Conservation (phyloP, 805 yeast genomes). For the Yarrowia divulgata region DNA sequence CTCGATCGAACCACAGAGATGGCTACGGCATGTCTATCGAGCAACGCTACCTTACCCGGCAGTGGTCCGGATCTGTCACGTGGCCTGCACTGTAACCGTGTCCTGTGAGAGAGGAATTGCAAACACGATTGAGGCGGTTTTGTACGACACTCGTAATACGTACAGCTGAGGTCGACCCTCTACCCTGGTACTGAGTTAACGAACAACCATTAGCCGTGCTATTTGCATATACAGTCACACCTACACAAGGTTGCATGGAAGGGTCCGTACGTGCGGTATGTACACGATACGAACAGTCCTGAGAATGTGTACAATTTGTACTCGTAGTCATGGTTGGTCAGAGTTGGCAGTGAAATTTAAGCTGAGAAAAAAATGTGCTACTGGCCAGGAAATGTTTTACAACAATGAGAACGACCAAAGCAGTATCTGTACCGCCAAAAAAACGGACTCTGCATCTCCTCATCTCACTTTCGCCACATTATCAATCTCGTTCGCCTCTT, state of each 20-base stretch:
- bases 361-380: not conserved
- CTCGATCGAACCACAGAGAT: not conserved
- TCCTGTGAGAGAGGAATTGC: too few species aligned
- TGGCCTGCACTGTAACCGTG: not conserved
- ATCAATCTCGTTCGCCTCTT: not conserved
- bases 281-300: too few species aligned
- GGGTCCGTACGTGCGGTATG: not conserved
- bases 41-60: not conserved
- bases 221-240: too few species aligned
- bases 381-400: too few species aligned
- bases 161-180: too few species aligned
- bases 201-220: not conserved
- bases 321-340: not conserved
- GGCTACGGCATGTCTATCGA: too few species aligned
- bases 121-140: too few species aligned
- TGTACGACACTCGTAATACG: too few species aligned
- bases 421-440: too few species aligned
- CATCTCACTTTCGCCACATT: not conserved
- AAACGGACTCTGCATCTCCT: not conserved
- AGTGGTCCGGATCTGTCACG: not conserved
- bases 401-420: too few species aligned
- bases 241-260: slow-evolving; percentile 1
- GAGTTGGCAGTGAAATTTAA: not conserved
- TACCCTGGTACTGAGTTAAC: not conserved
- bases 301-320: not conserved